Conservation (phyloP, 2,329 filamentous ascomycete species). For the Epichloe gansuensis region DNA sequence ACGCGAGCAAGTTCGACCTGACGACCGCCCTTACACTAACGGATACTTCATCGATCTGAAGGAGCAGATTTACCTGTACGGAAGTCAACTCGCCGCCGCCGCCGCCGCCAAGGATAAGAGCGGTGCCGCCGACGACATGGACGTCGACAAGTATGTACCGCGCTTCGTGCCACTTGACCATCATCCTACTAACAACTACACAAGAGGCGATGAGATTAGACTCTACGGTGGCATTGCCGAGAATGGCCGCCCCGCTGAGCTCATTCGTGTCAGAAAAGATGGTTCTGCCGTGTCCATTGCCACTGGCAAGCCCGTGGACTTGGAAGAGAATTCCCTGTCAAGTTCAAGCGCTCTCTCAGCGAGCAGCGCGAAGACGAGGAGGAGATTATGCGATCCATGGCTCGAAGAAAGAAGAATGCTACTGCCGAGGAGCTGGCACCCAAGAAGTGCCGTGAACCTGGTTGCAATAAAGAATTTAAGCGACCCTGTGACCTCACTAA, state of each 20-base stretch:
- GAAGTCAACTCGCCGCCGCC: conserved; percentile 65
- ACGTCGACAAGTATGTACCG: conserved; percentile 43
- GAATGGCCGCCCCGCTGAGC: conserved; percentile 71
- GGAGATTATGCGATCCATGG: conserved; percentile 83
- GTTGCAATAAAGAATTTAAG: conserved; percentile 87
- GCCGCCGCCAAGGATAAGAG: conserved; percentile 59
- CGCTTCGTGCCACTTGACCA: conserved; percentile 18
- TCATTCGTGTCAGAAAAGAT: conserved; percentile 71
- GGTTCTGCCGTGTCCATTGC: conserved; percentile 70
- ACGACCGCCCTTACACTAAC: conserved; percentile 85
- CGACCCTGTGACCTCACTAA: conserved; percentile 95
- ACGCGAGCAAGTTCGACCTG: conserved; percentile 70
- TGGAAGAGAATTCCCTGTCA: conserved; percentile 32
- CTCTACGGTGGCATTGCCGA: conserved; percentile 71
- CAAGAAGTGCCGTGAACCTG: conserved; percentile 61
- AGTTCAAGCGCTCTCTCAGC: conserved; percentile 55
- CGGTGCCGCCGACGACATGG: conserved; percentile 44
- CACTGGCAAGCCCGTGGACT: conserved; percentile 52
- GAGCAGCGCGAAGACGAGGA: conserved; percentile 67
- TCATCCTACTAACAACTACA: conserved; percentile 16
- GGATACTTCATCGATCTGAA: conserved; percentile 95
- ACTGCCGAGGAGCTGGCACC: conserved; percentile 71
- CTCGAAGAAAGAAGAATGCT: conserved; percentile 86
- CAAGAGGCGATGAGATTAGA: conserved; percentile 54
- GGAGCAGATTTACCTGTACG: conserved; percentile 86